Percentiles rank a stretch among this genome's conserved stretches.
Evolutionary conservation across 192 early-diverging fungal species (phyloP).

Genomic region (Fimicolochytrium jonesii): DNA sequence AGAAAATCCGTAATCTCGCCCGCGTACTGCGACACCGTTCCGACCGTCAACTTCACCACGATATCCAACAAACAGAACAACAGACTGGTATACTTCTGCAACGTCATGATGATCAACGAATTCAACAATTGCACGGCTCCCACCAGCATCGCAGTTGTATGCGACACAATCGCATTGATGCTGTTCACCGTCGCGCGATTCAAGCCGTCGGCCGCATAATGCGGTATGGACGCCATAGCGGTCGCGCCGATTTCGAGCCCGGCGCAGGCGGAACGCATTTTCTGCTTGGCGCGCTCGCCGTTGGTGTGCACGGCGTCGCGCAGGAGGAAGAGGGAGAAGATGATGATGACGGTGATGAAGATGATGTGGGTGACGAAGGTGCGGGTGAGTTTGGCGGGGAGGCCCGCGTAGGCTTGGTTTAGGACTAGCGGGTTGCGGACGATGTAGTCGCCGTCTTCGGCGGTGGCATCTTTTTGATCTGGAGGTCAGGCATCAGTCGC

Average conservation of each 20-base stretch:
- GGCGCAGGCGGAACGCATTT: slow-evolving; percentile 5
- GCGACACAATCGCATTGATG: slow-evolving; percentile 5
- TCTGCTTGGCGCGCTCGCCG: slow-evolving; percentile 11
- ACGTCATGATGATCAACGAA: slow-evolving; percentile 9
- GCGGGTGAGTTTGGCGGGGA: slow-evolving; percentile 18
- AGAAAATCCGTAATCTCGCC: slow-evolving; percentile 15
- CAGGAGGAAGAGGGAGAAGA: slow-evolving; percentile 7
- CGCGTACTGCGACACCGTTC: slow-evolving; percentile 9
- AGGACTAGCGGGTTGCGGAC: not conserved
- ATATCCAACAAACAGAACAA: slow-evolving; percentile 21
- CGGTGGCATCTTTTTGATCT: not conserved
- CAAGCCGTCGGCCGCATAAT: slow-evolving; percentile 17
- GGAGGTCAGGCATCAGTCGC: too few relatives aligned
- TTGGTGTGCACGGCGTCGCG: not conserved
- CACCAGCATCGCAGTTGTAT: slow-evolving; percentile 6
- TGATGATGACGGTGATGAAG: slow-evolving; percentile 12
- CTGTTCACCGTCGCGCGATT: slow-evolving; percentile 2
- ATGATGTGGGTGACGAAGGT: slow-evolving; percentile 17
- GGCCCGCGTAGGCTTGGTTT: slow-evolving; percentile 4
- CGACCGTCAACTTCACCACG: slow-evolving; percentile 14
- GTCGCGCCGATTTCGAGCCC: slow-evolving; percentile 21
- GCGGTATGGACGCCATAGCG: slow-evolving; percentile 18
- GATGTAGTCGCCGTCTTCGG: slow-evolving; percentile 4
- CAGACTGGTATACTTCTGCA: slow-evolving; percentile 12
- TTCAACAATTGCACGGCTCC: slow-evolving; percentile 16